These are phyloP conservation scores for Domatiomyces catenatus DNA, from an alignment of 2,329 filamentous ascomycete species.

Conservation along the genomic window DNA sequence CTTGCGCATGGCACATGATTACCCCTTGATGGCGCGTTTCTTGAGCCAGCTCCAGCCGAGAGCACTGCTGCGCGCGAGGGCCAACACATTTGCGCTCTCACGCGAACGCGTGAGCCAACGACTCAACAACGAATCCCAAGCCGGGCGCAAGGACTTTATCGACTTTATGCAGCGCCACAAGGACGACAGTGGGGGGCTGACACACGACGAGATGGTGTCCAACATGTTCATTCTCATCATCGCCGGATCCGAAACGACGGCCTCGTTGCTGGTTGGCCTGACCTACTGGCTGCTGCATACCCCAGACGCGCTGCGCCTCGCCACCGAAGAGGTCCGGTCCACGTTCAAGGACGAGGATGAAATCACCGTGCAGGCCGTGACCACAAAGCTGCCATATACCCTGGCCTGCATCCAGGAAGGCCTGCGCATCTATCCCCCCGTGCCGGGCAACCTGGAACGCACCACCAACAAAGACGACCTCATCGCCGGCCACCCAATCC, in stretches of 20 bases:
- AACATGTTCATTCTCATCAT: conserved; percentile 12
- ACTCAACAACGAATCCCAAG: conserved; percentile 1
- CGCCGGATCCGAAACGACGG: conserved; percentile 18
- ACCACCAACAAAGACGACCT: conserved; percentile 1
- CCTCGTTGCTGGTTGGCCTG: conserved; percentile 12
- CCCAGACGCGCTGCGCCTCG: conserved; percentile 10
- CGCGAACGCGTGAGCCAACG: conserved; percentile 1
- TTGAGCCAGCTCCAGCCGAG: background rate
- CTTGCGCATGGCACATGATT: background rate
- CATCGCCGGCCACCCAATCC: background rate
- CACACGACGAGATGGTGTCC: conserved; percentile 10
- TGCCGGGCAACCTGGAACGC: conserved; percentile 17
- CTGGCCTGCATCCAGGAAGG: conserved; percentile 33
- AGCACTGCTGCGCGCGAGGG: background rate
- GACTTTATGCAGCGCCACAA: conserved; percentile 7
- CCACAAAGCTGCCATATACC: conserved; percentile 28
- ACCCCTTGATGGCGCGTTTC: background rate
- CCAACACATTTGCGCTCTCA: background rate
- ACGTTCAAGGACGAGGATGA: conserved; percentile 15
- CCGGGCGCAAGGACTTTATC: conserved; percentile 8
- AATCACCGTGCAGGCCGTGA: conserved; percentile 18
- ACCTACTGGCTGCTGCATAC: conserved; percentile 18
- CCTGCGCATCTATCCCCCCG: conserved; percentile 32
- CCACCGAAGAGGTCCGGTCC: conserved; percentile 18
- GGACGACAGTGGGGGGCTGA: conserved; percentile 7